Base-by-base conservation (phyloP, 2,329 filamentous ascomycete species). In the Aphanocladium album region DNA sequence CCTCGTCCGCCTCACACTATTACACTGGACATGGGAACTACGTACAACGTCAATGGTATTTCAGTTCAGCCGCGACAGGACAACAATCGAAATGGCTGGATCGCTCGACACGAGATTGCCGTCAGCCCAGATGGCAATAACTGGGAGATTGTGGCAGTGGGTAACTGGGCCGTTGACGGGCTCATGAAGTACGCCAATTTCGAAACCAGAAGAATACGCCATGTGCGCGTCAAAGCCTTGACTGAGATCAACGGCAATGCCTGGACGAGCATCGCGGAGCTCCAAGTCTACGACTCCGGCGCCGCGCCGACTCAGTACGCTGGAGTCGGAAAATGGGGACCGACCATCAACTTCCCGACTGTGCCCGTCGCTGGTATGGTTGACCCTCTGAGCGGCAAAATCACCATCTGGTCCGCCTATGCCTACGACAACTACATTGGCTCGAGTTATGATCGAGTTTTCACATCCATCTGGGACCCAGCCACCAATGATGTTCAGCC, bases 311-410 rank as follows among this genome's bases (percentile, higher is more conserved):
- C 67, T 2, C 62, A 63, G n/a, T 65, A 67, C 35, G 58, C 57
- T 0, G 63, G 65, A 30, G 60, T 62, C 8, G 73, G 73, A 8
- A 65, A 65, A 54, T 76, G 73, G 74, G 69, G 71, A 2, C 64
- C 65, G 5, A 75, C 73, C 0, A 62, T 76, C 27, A 66, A 73
- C 64, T 70, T 76, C 39, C 73, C 73, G 2, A 68, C 75, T 19
- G 71, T 76, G 1, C 71, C 73, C 12, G 73, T 70, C 16, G 68
- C 73, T 1, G 68, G 67, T 3, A 70, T 70, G 35, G 59, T 72
- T 25, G 67, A 67, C 46, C 60, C 67, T n/a, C 50, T 64, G 17
- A 61, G 64, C 3, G 69, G 69, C 5, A 64, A 68, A 25, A 61
- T 71, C 7, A 56, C 69, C 50, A 65, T 68, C 21, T 71, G 68